A percentile compares a stretch with the other conserved stretches of the same genome.
These are phyloP conservation scores for Oenanthe sinensis DNA, from an alignment of 129 eudicot species.

Conservation along the genomic window DNA sequence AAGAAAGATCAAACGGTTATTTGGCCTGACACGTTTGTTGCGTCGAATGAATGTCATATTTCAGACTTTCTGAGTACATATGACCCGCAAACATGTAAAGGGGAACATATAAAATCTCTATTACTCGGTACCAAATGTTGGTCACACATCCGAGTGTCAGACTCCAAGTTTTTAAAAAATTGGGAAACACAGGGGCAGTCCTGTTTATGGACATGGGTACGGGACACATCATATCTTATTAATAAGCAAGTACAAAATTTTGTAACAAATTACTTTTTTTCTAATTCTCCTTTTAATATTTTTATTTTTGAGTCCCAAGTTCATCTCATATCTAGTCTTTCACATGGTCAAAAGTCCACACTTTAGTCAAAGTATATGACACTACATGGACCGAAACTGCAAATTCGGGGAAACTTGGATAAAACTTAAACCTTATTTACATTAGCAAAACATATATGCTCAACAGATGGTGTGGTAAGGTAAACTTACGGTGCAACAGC, in stretches of 20 bases:
- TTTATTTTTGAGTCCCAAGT: too few species aligned
- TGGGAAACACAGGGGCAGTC: neutral
- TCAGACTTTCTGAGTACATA: neutral
- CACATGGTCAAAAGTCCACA: too few species aligned
- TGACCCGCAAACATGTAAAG: neutral
- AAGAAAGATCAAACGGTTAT: neutral
- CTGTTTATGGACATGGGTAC: neutral
- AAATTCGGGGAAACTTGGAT: too few species aligned
- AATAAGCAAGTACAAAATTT: neutral
- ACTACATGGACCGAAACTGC: too few species aligned
- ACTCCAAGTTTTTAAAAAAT: neutral
- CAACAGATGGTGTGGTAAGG: neutral
- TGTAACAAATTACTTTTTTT: too few species aligned
- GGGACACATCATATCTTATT: neutral
- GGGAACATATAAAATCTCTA: neutral
- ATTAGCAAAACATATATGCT: too few species aligned
- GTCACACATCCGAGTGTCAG: neutral
- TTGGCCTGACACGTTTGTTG: neutral
- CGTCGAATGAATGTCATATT: neutral
- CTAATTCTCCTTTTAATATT: too few species aligned
- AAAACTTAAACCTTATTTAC: too few species aligned
- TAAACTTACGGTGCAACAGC: slow-evolving; percentile 64
- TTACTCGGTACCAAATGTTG: neutral
- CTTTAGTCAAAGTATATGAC: too few species aligned
- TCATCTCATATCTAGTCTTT: too few species aligned